Conservation (phyloP, 208 protist genomes). For the Trypanosoma boissoni region DNA sequence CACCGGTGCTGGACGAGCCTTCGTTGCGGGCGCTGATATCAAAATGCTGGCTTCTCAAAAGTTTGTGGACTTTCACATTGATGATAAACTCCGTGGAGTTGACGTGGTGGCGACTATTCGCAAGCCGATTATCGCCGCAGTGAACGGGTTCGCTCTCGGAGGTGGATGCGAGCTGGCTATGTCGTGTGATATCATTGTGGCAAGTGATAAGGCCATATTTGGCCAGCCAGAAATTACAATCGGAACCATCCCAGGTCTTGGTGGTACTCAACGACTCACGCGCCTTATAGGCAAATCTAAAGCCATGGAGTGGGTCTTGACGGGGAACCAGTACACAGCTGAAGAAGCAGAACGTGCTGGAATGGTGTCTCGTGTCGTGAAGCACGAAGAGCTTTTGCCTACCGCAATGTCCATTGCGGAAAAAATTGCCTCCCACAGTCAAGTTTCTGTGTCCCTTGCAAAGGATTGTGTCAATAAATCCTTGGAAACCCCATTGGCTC, state of each 20-base stretch:
- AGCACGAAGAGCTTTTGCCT: conserved; percentile 67
- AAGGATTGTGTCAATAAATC: conserved; percentile 88
- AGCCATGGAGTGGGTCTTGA: conserved; percentile 94
- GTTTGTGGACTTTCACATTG: conserved; percentile 74
- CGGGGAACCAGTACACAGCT: conserved; percentile 73
- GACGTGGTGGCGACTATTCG: conserved; percentile 46
- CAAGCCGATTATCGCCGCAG: conserved; percentile 88
- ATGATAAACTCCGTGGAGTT: conserved; percentile 72
- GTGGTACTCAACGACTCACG: conserved; percentile 91
- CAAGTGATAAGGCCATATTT: conserved; percentile 80
- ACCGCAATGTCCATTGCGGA: conserved; percentile 58
- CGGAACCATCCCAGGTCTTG: conserved; percentile 92
- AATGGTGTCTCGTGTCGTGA: conserved; percentile 83
- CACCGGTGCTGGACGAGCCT: conserved; percentile 92
- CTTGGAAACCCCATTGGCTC: conserved; percentile 66
- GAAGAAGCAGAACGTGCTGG: conserved; percentile 76
- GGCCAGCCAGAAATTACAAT: conserved; percentile 92
- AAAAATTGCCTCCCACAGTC: conserved; percentile 71
- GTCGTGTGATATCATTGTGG: conserved; percentile 89
- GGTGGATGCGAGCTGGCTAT: conserved; percentile 93
- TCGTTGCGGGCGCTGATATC: conserved; percentile 96
- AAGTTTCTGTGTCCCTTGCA: conserved; percentile 81
- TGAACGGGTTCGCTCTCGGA: conserved; percentile 90
- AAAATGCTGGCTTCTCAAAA: conserved; percentile 89
- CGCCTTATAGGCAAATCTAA: conserved; percentile 87